These are phyloP conservation scores for Trametes elegans DNA, from an alignment of 768 basidiomycete species.

Conservation along the genomic window DNA sequence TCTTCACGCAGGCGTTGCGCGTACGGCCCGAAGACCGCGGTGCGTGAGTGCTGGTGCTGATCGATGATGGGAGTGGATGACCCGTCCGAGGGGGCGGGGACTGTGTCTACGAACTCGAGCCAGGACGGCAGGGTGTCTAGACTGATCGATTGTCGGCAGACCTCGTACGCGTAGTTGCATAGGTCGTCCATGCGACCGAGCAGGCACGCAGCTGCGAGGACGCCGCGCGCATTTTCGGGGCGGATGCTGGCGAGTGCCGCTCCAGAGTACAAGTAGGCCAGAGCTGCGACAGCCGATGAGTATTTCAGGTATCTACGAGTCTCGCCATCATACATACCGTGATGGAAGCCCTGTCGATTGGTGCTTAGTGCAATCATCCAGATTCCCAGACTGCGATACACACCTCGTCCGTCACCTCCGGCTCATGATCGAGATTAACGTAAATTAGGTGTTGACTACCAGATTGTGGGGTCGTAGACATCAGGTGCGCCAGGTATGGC, in stretches of 20 bases:
- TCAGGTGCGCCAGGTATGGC: slow-evolving; percentile 83
- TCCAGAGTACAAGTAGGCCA: slow-evolving; percentile 80
- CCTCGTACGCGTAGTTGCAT: slow-evolving; percentile 73
- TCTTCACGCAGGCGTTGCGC: slow-evolving; percentile 75
- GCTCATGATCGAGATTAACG: slow-evolving; percentile 73
- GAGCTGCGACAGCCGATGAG: slow-evolving; percentile 41
- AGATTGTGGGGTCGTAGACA: slow-evolving; percentile 75
- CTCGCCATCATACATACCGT: background rate
- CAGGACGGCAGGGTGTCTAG: slow-evolving; percentile 73
- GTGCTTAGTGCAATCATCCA: slow-evolving; percentile 7
- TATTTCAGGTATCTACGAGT: background rate
- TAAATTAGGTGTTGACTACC: slow-evolving; percentile 68
- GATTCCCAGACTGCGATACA: slow-evolving; percentile 27
- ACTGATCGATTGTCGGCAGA: slow-evolving; percentile 73
- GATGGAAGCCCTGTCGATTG: slow-evolving; percentile 50
- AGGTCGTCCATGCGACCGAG: slow-evolving; percentile 88
- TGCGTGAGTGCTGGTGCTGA: slow-evolving; percentile 33
- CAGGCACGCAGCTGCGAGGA: slow-evolving; percentile 81
- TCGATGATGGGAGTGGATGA: slow-evolving; percentile 42
- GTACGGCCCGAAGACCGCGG: slow-evolving; percentile 71
- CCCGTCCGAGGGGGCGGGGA: slow-evolving; percentile 50
- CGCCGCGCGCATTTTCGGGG: slow-evolving; percentile 78
- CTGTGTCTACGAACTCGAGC: slow-evolving; percentile 71
- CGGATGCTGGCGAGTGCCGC: slow-evolving; percentile 65
- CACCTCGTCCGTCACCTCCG: slow-evolving; percentile 84